Percentiles rank a stretch among this genome's conserved stretches.
Evolutionary conservation across 495 filamentous ascomycete species (phyloP).

Genomic region (Penicillium roqueforti): DNA sequence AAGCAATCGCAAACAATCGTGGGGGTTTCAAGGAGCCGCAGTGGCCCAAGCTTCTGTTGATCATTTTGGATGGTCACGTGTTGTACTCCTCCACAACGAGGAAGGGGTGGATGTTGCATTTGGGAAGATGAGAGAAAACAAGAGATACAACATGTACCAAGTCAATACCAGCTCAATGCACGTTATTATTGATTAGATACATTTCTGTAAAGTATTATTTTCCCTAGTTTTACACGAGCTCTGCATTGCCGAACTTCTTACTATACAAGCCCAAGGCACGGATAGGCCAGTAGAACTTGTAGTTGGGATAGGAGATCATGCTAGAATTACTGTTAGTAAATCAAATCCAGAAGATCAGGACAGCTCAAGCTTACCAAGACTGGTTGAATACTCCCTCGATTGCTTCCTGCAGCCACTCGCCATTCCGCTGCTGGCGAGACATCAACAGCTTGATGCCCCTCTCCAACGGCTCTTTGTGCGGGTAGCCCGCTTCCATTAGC

Average conservation of each 20-base stretch:
- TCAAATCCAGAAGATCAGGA: slow-evolving; percentile 45
- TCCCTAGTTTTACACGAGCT: slow-evolving; percentile 23
- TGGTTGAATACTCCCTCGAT: slow-evolving; percentile 99
- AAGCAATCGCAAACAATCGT: not conserved
- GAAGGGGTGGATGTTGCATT: too few relatives aligned
- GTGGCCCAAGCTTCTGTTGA: not conserved
- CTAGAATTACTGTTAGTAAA: slow-evolving; percentile 63
- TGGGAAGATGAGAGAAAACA: too few relatives aligned
- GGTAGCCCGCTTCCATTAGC: slow-evolving; percentile 80
- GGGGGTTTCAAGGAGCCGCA: not conserved
- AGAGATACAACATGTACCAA: too few relatives aligned
- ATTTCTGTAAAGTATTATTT: not conserved
- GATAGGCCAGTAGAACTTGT: slow-evolving; percentile 95
- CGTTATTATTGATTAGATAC: slow-evolving; percentile 17
- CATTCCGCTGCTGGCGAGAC: slow-evolving; percentile 76
- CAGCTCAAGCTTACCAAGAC: slow-evolving; percentile 61
- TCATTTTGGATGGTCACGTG: not conserved
- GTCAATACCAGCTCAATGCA: not conserved
- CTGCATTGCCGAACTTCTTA: slow-evolving; percentile 64
- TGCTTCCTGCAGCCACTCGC: slow-evolving; percentile 91
- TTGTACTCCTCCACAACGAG: too few relatives aligned
- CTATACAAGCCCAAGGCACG: slow-evolving; percentile 90
- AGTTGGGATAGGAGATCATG: slow-evolving; percentile 99
- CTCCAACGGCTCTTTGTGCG: slow-evolving; percentile 66
- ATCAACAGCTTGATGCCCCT: slow-evolving; percentile 78